Evolutionary conservation across 2,329 filamentous ascomycete species (phyloP).

Genomic region (Arthrobotrys megalospora): DNA sequence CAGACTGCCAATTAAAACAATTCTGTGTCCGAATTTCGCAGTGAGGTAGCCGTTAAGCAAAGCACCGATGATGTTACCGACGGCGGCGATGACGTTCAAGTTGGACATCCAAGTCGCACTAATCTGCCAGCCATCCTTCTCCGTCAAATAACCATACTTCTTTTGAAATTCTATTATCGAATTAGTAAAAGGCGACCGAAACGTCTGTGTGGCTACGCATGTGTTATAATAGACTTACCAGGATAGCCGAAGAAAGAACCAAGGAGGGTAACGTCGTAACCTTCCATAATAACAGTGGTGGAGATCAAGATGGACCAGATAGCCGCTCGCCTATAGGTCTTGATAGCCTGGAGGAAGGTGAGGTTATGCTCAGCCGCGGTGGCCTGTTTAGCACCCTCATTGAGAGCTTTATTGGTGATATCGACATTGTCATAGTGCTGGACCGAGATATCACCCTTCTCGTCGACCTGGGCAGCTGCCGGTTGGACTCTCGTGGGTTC

Average conservation of each 20-base stretch:
- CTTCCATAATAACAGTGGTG: constrained; percentile 91
- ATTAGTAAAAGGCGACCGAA: background rate
- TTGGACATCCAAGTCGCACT: constrained; percentile 59
- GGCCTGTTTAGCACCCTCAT: constrained; percentile 66
- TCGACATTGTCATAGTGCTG: constrained; percentile 60
- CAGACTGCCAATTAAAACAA: constrained; percentile 71
- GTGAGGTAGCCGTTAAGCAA: constrained; percentile 72
- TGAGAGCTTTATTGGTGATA: constrained; percentile 55
- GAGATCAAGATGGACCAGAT: constrained; percentile 87
- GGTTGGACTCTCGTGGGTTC: constrained; percentile 26
- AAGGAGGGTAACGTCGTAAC: constrained; percentile 85
- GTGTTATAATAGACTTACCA: constrained; percentile 41
- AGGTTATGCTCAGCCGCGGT: constrained; percentile 74
- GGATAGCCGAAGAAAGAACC: constrained; percentile 74
- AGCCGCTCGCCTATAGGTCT: constrained; percentile 88
- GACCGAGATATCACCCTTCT: constrained; percentile 56
- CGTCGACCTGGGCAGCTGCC: constrained; percentile 31
- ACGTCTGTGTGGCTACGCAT: constrained; percentile 6
- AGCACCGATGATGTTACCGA: constrained; percentile 71
- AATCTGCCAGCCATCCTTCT: constrained; percentile 53
- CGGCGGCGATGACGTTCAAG: constrained; percentile 66
- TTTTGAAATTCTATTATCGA: constrained; percentile 54
- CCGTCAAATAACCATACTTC: constrained; percentile 57
- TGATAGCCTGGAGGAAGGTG: constrained; percentile 82
- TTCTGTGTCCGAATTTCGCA: constrained; percentile 71